Conservation (phyloP, 1,284 basidiomycete genomes). For the Neonothopanus nambi region DNA sequence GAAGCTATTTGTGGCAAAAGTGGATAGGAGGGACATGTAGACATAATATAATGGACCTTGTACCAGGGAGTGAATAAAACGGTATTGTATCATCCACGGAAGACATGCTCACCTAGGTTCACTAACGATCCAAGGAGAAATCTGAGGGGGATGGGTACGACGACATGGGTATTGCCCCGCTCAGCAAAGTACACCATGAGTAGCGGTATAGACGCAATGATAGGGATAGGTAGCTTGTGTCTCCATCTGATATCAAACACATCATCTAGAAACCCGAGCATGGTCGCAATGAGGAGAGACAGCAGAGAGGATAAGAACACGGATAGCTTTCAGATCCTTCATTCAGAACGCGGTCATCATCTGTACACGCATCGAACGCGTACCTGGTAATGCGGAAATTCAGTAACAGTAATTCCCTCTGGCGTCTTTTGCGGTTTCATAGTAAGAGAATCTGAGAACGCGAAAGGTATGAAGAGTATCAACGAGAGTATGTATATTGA, state of each 20-base stretch:
- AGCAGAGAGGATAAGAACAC: conserved; percentile 92
- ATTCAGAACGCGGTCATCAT: neutral
- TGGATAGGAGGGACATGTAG: conserved; percentile 95
- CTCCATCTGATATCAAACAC: conserved; percentile 99
- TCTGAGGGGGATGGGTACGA: conserved; percentile 83
- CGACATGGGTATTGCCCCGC: conserved; percentile 90
- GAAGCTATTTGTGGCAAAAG: conserved; percentile 97
- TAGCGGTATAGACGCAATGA: conserved; percentile 93
- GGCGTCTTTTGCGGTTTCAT: conserved; percentile 36
- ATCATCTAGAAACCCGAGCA: conserved; percentile 96
- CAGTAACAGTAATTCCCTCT: conserved; percentile 64
- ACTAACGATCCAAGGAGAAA: conserved; percentile 75
- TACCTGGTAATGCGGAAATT: conserved; percentile 87
- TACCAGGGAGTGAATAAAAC: too few species aligned
- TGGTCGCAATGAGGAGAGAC: conserved; percentile 87
- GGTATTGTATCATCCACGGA: neutral
- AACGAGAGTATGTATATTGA: conserved; percentile 85
- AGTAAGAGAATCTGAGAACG: conserved; percentile 71
- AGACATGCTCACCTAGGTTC: conserved; percentile 74
- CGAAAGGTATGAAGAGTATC: conserved; percentile 88
- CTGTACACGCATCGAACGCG: conserved; percentile 1
- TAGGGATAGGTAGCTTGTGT: conserved; percentile 95
- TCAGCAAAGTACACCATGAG: conserved; percentile 97
- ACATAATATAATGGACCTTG: conserved; percentile 95
- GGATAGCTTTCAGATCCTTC: conserved; percentile 79